Evolutionary conservation across 148 eudicot genomes (phyloP).

Genomic region (Chenopodium formosanum): DNA sequence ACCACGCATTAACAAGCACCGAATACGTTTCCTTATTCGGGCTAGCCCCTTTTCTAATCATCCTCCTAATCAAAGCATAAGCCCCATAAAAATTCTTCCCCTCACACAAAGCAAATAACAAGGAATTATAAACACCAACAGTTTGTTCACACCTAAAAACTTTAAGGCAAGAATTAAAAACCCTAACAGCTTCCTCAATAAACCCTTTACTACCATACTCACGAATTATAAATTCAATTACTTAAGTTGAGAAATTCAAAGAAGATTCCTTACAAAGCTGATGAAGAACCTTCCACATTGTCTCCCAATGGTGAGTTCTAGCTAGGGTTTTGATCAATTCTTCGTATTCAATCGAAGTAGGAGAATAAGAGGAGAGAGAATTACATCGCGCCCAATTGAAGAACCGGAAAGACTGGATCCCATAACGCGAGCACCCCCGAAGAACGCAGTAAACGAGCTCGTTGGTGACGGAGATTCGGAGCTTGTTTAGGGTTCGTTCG

Average conservation of each 20-base stretch:
- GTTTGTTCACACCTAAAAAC: constrained; percentile 59
- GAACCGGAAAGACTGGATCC: constrained; percentile 74
- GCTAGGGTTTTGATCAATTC: constrained; percentile 79
- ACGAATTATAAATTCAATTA: constrained; percentile 53
- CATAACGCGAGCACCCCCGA: constrained; percentile 56
- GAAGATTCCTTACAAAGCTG: constrained; percentile 46
- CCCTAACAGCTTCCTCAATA: constrained; percentile 72
- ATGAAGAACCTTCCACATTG: constrained; percentile 89
- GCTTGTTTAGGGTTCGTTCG: constrained; percentile 83
- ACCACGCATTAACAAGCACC: constrained; percentile 87
- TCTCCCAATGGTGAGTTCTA: constrained; percentile 65
- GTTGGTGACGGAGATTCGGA: constrained; percentile 56
- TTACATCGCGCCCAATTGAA: constrained; percentile 80
- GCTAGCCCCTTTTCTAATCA: constrained; percentile 61
- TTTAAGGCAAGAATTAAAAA: constrained; percentile 54
- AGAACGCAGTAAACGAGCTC: constrained; percentile 83
- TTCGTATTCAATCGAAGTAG: constrained; percentile 71
- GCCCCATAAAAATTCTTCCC: constrained; percentile 86
- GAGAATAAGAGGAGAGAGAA: constrained; percentile 57
- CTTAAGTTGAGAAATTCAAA: constrained; percentile 33
- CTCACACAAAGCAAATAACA: constrained; percentile 76
- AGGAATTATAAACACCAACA: constrained; percentile 60
- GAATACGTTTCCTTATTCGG: constrained; percentile 83
- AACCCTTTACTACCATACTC: constrained; percentile 73
- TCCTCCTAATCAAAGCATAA: constrained; percentile 81